Evolutionary conservation across 805 yeast genomes (phyloP).

Genomic region (Starmera quercuum): DNA sequence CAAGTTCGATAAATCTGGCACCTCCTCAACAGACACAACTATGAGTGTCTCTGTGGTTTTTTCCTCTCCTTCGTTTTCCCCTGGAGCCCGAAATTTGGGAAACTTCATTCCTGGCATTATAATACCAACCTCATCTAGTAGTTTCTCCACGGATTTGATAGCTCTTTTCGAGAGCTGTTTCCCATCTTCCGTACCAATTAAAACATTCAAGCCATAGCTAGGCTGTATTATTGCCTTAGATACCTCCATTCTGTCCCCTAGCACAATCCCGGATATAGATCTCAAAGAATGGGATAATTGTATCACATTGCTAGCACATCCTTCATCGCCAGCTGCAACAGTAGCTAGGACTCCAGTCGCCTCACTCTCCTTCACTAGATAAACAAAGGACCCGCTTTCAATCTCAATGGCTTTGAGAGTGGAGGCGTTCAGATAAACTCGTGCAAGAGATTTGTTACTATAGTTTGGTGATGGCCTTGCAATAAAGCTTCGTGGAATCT

Average conservation of each 20-base stretch:
- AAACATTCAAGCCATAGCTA: conserved; percentile 29
- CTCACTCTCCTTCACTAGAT: conserved; percentile 37
- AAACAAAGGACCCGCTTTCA: conserved; percentile 36
- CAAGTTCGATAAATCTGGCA: conserved; percentile 33
- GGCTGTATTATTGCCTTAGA: conserved; percentile 43
- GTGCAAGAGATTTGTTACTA: conserved; percentile 24
- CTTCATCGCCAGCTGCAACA: conserved; percentile 28
- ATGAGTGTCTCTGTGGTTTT: conserved; percentile 9
- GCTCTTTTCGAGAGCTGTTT: conserved; percentile 13
- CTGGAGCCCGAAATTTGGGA: conserved; percentile 15
- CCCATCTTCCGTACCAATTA: conserved; percentile 23
- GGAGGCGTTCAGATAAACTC: conserved; percentile 34
- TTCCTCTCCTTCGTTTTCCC: conserved; percentile 11
- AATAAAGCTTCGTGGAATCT: conserved; percentile 30
- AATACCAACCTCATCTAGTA: conserved; percentile 48
- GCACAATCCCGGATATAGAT: conserved; percentile 30
- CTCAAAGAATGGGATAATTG: conserved; percentile 42
- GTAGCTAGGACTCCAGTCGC: conserved; percentile 36
- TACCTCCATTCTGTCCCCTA: conserved; percentile 47
- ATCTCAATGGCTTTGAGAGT: conserved; percentile 41
- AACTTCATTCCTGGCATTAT: conserved; percentile 48
- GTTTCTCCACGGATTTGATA: conserved; percentile 30
- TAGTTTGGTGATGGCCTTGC: conserved; percentile 27
- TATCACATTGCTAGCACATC: conserved; percentile 29
- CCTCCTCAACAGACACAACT: conserved; percentile 21